These are phyloP conservation scores for Chlorella sp. DNA, from an alignment of 139 green algal species.

Conservation along the genomic window DNA sequence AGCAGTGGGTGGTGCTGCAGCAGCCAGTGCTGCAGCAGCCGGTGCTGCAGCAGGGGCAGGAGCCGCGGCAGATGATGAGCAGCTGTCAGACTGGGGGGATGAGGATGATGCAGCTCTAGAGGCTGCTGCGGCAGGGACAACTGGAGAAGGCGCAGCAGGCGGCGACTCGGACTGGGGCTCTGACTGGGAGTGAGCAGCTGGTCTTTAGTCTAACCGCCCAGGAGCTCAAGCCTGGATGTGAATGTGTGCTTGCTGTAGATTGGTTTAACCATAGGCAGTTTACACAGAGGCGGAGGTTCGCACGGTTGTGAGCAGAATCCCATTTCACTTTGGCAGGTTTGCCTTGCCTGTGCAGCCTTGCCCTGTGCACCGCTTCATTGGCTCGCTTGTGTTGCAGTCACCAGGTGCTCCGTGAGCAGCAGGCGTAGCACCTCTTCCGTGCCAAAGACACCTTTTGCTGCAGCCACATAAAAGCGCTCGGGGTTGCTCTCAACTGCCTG, in stretches of 20 bases:
- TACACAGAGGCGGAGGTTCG: too few relatives aligned
- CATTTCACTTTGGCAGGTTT: too few relatives aligned
- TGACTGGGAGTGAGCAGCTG: constrained; percentile 15
- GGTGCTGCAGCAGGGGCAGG: neutral
- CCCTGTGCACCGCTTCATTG: too few relatives aligned
- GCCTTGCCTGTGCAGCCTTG: too few relatives aligned
- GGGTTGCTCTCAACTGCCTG: constrained; percentile 8
- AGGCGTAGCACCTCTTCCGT: constrained; percentile 24
- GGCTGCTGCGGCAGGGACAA: neutral
- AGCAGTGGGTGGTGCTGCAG: too few relatives aligned
- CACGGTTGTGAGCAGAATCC: too few relatives aligned
- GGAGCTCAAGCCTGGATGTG: too few relatives aligned
- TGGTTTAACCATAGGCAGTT: too few relatives aligned
- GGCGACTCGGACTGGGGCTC: constrained; percentile 1
- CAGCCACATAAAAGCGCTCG: constrained; percentile 12
- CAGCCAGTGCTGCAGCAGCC: neutral
- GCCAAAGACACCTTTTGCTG: neutral
- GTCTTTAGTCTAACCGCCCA: too few relatives aligned
- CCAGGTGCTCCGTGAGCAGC: constrained; percentile 9
- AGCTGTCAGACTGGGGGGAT: constrained; percentile 22
- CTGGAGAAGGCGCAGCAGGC: neutral
- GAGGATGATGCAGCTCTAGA: constrained; percentile 19
- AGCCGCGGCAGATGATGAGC: neutral
- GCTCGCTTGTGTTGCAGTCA: too few relatives aligned
- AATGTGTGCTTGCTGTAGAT: too few relatives aligned